Conservation (phyloP, 768 basidiomycete species). For the Melanogaster broomeanus region DNA sequence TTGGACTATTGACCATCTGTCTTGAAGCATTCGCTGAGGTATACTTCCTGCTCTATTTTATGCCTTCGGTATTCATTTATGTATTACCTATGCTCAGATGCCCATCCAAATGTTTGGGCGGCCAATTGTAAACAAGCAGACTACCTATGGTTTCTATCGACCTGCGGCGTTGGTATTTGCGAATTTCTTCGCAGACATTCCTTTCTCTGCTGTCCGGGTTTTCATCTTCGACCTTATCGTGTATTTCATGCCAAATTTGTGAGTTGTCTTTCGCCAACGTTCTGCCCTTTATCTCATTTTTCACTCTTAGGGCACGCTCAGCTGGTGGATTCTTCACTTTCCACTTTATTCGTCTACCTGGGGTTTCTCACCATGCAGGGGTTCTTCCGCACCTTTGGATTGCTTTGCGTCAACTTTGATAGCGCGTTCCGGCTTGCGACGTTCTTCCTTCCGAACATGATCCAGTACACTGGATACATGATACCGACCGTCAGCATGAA, state of each 20-base stretch:
- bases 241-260: slow-evolving; percentile 66
- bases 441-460: slow-evolving; percentile 77
- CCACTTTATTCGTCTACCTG: slow-evolving; percentile 64
- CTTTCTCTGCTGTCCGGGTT: slow-evolving; percentile 62
- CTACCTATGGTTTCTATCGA: slow-evolving; percentile 64
- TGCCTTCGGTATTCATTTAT: slow-evolving; percentile 2
- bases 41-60: slow-evolving; percentile 18
- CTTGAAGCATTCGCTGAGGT: slow-evolving; percentile 76
- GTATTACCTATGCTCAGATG: slow-evolving; percentile 41
- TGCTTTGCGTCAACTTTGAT: slow-evolving; percentile 56
- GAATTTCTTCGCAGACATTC: slow-evolving; percentile 68
- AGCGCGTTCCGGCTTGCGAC: slow-evolving; percentile 54
- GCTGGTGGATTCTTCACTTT: slow-evolving; percentile 53
- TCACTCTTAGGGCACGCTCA: slow-evolving; percentile 27
- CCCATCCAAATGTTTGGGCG: slow-evolving; percentile 79
- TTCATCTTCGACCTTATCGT: slow-evolving; percentile 64
- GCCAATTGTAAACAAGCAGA: slow-evolving; percentile 72
- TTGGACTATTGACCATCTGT: slow-evolving; percentile 63
- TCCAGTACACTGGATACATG: slow-evolving; percentile 71
- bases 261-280: slow-evolving; percentile 27
- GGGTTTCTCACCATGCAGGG: slow-evolving; percentile 77
- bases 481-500: slow-evolving; percentile 73
- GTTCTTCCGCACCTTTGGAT: slow-evolving; percentile 78
- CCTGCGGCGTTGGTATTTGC: slow-evolving; percentile 65
- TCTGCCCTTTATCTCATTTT: slow-evolving; percentile 19